phyloP scores from a whole-genome alignment of 176 grass and related monocot genomes.

The Oropetium thomaeum region DNA sequence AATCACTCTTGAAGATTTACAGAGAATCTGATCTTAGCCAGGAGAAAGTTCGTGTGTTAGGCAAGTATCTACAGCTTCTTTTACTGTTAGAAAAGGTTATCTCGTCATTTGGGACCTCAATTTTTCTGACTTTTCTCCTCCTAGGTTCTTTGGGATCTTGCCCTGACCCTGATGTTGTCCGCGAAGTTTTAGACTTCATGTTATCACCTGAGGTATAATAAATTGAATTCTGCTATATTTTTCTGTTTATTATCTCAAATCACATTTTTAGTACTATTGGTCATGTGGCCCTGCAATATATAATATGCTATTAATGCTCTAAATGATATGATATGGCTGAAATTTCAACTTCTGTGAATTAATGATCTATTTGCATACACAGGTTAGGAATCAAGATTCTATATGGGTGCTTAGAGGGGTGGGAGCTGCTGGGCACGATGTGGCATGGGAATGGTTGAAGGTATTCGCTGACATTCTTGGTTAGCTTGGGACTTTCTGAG shows the following conservation, averaged over 20 bases:
- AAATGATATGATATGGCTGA: not conserved
- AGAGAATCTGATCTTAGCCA: slow-evolving; percentile 94
- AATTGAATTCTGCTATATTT: not conserved
- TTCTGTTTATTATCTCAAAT: not conserved
- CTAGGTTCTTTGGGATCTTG: slow-evolving; percentile 78
- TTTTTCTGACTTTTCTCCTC: not conserved
- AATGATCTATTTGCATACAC: slow-evolving; percentile 10
- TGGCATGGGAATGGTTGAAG: slow-evolving; percentile 94
- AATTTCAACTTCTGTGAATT: slow-evolving; percentile 27
- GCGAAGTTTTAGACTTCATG: slow-evolving; percentile 67
- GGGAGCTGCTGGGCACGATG: slow-evolving; percentile 49
- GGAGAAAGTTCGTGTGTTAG: slow-evolving; percentile 91
- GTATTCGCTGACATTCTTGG: slow-evolving; percentile 32
- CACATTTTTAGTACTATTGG: not conserved
- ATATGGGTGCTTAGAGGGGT: slow-evolving; percentile 71
- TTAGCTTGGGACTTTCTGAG: not conserved
- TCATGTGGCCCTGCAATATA: not conserved
- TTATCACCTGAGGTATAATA: slow-evolving; percentile 74
- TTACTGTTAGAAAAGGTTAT: not conserved
- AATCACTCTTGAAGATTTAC: slow-evolving; percentile 80
- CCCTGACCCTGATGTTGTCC: slow-evolving; percentile 69
- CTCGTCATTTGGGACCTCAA: slow-evolving; percentile 2
- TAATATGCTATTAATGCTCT: not conserved
- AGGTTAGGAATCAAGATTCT: slow-evolving; percentile 92
- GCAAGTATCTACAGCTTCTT: slow-evolving; percentile 35